phyloP scores from a whole-genome alignment of 208 protist genomes.

The Blechomonas ayalai region DNA sequence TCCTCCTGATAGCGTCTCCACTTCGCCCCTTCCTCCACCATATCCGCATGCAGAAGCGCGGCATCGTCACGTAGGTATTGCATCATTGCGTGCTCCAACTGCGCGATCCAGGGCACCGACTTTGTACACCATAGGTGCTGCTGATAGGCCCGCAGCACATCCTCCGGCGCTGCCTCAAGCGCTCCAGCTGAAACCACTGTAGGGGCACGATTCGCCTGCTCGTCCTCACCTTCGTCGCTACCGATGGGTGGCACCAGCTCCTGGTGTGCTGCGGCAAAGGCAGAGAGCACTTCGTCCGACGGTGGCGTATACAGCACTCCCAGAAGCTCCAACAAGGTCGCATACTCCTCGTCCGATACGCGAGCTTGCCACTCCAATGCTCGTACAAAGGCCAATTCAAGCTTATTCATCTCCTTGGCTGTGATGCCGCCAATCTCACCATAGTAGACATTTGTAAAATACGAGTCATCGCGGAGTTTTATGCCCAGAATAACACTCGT shows the following conservation, averaged over 20 bases:
- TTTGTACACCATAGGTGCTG: conserved; percentile 23
- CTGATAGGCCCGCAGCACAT: conserved; percentile 23
- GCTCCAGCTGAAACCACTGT: not conserved
- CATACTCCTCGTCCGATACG: conserved; percentile 50
- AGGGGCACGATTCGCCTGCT: not conserved
- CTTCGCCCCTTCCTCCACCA: conserved; percentile 17
- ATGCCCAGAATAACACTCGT: conserved; percentile 82
- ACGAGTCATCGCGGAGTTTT: conserved; percentile 93
- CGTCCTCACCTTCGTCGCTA: conserved; percentile 17
- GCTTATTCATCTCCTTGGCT: conserved; percentile 79
- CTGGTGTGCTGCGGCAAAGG: conserved; percentile 18
- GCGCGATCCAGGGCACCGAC: conserved; percentile 18
- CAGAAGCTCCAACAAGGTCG: conserved; percentile 28
- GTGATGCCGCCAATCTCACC: conserved; percentile 87
- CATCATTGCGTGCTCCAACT: conserved; percentile 11
- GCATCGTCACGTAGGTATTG: conserved; percentile 5
- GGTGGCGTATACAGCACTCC: conserved; percentile 10
- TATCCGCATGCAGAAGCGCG: conserved; percentile 4
- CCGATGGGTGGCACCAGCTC: conserved; percentile 18
- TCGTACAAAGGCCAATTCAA: conserved; percentile 86
- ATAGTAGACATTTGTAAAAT: conserved; percentile 92
- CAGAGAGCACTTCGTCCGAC: conserved; percentile 5
- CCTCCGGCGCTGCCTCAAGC: not conserved
- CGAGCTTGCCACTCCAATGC: conserved; percentile 75
- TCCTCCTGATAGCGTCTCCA: conserved; percentile 32